Conservation (phyloP, 495 filamentous ascomycete genomes). For the Aspergillus kassunensis region DNA sequence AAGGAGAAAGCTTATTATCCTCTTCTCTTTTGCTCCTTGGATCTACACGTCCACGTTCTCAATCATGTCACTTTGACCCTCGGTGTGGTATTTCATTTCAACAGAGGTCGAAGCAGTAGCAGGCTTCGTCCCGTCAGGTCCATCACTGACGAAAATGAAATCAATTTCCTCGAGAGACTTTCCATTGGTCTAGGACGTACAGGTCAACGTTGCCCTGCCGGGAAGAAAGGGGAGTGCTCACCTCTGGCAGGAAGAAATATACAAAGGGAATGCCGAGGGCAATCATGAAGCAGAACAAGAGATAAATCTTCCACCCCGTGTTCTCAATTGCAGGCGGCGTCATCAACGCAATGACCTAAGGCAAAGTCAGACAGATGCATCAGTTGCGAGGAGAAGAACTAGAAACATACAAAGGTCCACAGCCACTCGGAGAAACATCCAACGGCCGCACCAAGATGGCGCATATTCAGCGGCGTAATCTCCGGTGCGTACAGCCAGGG, state of each 20-base stretch:
- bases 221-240: neutral
- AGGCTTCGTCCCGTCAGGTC: neutral
- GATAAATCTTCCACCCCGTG: conserved; percentile 8
- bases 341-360: conserved; percentile 6
- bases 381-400: neutral
- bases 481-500: conserved; percentile 16
- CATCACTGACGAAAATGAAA: conserved; percentile 10
- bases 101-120: no score
- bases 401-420: conserved; percentile 8
- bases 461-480: conserved; percentile 15
- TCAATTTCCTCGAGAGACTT: conserved; percentile 62
- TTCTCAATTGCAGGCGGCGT: conserved; percentile 9
- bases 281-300: conserved; percentile 6
- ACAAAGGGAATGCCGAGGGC: conserved; percentile 23
- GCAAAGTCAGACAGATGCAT: no score
- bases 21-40: no score
- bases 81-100: no score
- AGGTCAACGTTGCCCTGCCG: no score
- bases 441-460: conserved; percentile 12
- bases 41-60: no score
- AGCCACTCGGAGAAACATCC: conserved; percentile 12
- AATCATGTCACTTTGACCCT: no score
- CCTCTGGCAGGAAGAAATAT: conserved; percentile 54
- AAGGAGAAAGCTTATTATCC: no score
- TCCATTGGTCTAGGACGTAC: conserved; percentile 45